A percentile compares a stretch with the other conserved stretches of the same genome.
Conservation (phyloP, 768 basidiomycete species). For the Leccinum truebloodii region DNA sequence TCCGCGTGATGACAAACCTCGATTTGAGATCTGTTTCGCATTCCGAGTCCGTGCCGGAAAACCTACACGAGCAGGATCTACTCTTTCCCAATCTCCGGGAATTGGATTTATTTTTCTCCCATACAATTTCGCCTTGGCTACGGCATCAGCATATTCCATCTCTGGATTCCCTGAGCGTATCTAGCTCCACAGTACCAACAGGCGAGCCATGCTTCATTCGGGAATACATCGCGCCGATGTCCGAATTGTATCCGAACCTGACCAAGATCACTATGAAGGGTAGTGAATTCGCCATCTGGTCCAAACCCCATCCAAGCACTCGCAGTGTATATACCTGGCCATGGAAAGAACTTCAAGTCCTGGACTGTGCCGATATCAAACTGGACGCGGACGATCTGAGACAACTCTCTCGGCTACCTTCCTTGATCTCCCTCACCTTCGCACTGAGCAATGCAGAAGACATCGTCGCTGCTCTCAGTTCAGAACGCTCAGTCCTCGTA, state of each 20-base stretch:
- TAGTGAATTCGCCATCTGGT: neutral
- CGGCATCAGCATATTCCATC: neutral
- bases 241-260: neutral
- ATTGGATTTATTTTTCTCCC: neutral
- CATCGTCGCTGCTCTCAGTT: neutral
- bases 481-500: neutral
- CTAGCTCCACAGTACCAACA: no score
- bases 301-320: neutral
- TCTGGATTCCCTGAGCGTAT: neutral
- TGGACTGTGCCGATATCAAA: neutral
- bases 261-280: neutral
- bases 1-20: neutral
- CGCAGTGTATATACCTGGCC: neutral
- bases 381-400: neutral
- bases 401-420: neutral
- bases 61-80: neutral
- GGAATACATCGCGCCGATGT: neutral
- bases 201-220: neutral
- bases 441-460: neutral
- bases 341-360: neutral
- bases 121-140: neutral
- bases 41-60: neutral
- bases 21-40: neutral
- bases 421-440: neutral
- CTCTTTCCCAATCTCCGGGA: neutral